Base-by-base conservation (phyloP, 2,329 filamentous ascomycete genomes). In the Phialocephala subalpina region DNA sequence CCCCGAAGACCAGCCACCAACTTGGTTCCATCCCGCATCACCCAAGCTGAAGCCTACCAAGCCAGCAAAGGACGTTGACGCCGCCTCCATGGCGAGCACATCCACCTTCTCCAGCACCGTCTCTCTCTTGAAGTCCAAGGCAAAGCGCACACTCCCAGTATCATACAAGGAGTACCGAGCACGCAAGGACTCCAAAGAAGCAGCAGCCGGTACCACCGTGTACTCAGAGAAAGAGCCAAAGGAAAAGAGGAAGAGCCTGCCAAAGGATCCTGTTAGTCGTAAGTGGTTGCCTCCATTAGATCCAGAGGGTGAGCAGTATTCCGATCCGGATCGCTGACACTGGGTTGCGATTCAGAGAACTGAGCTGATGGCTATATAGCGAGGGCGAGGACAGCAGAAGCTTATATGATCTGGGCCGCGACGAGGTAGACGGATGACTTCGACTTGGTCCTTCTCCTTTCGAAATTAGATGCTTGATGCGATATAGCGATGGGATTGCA, bases 41-140 rank as follows among this genome's bases (percentile, higher is more conserved):
- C 68, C 72, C 2, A 73, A 70, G 58, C 40, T 66, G 18, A 70
- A 68, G 36, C 42, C 67, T 16, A 35, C 49, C 27, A 69, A 70
- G 45, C 58, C 67, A 22, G 25, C 47, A 55, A 66, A 63, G 59
- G 35, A 57, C 38, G 22, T 42, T 16, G 73, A 74, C 40, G 55
- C 67, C 3, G 65, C 66, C 1, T 76, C 75, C 12, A 66, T 74
- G 9, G 58, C 58, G 20, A 75, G 70, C 61, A 70, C 70, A 27
- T 71, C 70, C 11, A 74, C 71, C 49, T 72, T 73, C 65, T 61
- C 68, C 3, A 74, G 71, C 2, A 75, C 68, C 4, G 62, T 73
- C 35, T 68, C 66, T 9, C 64, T 76, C 2, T 49, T 75, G 12
- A 73, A 74, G 45, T 53, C 64, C 20, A 64, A 53, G 12, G 64